A percentile compares a stretch with the other conserved stretches of the same genome.
Conservation (phyloP, 345 rosid species). For the Eucalyptus shirleyi region DNA sequence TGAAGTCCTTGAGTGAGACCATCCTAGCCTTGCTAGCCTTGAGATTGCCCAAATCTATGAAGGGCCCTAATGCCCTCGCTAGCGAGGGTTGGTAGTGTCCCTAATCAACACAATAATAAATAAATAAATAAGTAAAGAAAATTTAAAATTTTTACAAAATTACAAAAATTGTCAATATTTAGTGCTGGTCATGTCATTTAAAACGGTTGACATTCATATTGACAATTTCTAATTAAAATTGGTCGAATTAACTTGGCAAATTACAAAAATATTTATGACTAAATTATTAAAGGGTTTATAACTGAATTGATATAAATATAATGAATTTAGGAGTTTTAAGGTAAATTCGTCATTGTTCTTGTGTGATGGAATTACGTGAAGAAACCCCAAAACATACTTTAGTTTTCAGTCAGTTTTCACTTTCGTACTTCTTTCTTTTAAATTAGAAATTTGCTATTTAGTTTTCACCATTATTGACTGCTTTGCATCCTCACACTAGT, state of each 20-base stretch:
- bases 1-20: fast-evolving
- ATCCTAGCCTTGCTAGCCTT: too few relatives aligned
- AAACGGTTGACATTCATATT: fast-evolving
- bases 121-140: too few relatives aligned
- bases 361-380: background rate
- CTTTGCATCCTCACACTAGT: background rate
- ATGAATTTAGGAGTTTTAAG: too few relatives aligned
- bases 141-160: too few relatives aligned
- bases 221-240: fast-evolving
- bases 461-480: background rate
- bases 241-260: fast-evolving
- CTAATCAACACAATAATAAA: fast-evolving
- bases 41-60: fast-evolving
- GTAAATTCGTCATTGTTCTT: fast-evolving
- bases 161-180: too few relatives aligned
- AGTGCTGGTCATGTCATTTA: fast-evolving
- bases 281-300: too few relatives aligned
- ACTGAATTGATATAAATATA: fast-evolving
- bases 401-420: fast-evolving
- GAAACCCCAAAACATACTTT: fast-evolving
- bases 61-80: too few relatives aligned
- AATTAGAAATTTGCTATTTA: background rate
- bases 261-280: too few relatives aligned
- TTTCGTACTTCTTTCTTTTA: background rate
- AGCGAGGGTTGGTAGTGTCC: fast-evolving